These are phyloP conservation scores for Ascochyta koolunga DNA, from an alignment of 2,329 filamentous ascomycete species.

Conservation along the genomic window DNA sequence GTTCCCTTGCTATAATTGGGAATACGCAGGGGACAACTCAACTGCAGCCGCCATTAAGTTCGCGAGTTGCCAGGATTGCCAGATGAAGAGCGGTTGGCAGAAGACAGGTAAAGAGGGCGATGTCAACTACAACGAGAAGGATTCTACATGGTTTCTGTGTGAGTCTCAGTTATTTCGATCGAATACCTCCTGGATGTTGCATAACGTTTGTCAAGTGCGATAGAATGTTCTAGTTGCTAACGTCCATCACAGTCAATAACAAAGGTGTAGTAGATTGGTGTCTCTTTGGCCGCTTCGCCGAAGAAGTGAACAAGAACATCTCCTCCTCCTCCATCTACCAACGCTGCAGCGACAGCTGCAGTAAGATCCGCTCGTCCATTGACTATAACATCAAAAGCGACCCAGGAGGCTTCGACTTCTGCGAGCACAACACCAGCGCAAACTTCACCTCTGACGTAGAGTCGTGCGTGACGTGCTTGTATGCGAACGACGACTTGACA, in stretches of 20 bases:
- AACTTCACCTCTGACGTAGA: conserved; percentile 26
- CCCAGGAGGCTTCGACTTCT: conserved; percentile 23
- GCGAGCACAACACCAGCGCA: conserved; percentile 17
- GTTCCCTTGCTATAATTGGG: conserved; percentile 24
- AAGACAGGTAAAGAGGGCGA: conserved; percentile 9
- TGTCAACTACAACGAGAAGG: conserved; percentile 15
- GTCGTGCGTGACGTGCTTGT: conserved; percentile 23
- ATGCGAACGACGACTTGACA: conserved; percentile 18
- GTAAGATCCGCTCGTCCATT: conserved; percentile 18
- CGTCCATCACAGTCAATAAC: conserved; percentile 23
- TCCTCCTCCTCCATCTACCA: conserved; percentile 18
- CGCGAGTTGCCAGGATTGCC: conserved; percentile 24
- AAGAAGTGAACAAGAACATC: conserved; percentile 23
- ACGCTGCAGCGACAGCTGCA: conserved; percentile 23
- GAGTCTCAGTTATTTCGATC: too few relatives aligned
- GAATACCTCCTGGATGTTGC: neutral
- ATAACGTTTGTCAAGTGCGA: too few relatives aligned
- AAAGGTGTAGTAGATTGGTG: conserved; percentile 28
- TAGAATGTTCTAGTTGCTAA: too few relatives aligned
- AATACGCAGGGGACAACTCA: conserved; percentile 18
- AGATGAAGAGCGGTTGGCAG: conserved; percentile 18
- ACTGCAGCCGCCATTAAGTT: conserved; percentile 26
- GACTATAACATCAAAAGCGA: conserved; percentile 24
- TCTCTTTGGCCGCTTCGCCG: conserved; percentile 24
- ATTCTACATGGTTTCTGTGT: conserved; percentile 29